These are phyloP conservation scores for Alternaria triticimaculans DNA, from an alignment of 2,329 filamentous ascomycete species.

Conservation along the genomic window DNA sequence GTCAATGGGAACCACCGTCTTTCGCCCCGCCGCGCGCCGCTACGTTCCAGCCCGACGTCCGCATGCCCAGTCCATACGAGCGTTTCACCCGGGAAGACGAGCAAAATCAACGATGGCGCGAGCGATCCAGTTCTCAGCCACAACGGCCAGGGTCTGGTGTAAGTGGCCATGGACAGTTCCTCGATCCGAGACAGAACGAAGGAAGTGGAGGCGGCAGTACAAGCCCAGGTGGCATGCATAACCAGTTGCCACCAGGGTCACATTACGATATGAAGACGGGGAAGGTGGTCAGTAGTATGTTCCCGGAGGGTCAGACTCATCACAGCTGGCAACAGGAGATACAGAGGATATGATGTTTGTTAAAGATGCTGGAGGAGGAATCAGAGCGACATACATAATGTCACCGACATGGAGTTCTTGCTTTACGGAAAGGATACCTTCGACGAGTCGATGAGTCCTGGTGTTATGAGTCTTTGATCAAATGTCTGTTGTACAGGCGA, in stretches of 20 bases:
- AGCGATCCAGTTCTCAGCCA: slow-evolving; percentile 10
- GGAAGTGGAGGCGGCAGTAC: slow-evolving; percentile 3
- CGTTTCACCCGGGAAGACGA: background rate
- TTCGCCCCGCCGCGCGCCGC: slow-evolving; percentile 1
- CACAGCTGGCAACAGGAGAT: slow-evolving; percentile 10
- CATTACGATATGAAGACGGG: slow-evolving; percentile 24
- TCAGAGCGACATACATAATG: background rate
- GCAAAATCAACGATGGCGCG: background rate
- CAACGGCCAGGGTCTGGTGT: background rate
- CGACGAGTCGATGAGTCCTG: background rate
- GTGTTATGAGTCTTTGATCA: background rate
- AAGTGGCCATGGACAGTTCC: background rate
- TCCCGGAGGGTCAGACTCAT: slow-evolving; percentile 15
- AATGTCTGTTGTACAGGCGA: background rate
- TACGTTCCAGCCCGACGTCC: slow-evolving; percentile 5
- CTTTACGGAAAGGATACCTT: background rate
- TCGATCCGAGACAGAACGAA: slow-evolving; percentile 1
- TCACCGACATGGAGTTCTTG: background rate
- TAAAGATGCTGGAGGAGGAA: background rate
- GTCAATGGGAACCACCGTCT: slow-evolving; percentile 64
- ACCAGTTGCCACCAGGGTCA: slow-evolving; percentile 18
- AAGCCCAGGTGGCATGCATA: background rate
- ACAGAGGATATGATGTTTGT: slow-evolving; percentile 7
- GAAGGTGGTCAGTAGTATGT: slow-evolving; percentile 20
- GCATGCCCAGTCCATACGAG: slow-evolving; percentile 1